Evolutionary conservation across 1,284 basidiomycete genomes (phyloP), one percentile per base, ranked within the genome.

Genomic region (Ustilago hordei): DNA sequence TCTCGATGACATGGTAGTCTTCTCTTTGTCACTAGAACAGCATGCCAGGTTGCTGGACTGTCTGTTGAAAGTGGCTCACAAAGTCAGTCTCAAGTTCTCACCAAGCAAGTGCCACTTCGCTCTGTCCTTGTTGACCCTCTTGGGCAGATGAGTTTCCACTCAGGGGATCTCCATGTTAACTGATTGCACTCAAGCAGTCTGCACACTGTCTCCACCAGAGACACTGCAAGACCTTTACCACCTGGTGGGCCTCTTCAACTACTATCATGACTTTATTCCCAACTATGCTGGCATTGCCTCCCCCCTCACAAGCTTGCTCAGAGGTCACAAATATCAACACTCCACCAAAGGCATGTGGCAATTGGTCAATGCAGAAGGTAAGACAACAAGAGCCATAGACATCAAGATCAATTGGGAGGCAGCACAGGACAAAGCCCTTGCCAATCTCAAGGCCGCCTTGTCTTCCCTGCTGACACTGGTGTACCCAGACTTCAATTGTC

Each of bases 221-320:
- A 64, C 53, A 11, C 28, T 55, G 0, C 54, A 48, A 19, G 8
- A 55, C 11, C 43, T 64, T 8, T 48, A 64, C 61, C 52, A 56
- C 28, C 19, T 43, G 12, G 8, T 64, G 3, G 54, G 61, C 19
- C 54, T 64, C 5, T 64, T 64, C 53, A 54, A 45, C 34, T 64
- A 56, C 35, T 56, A 64, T 8, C 43, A 54, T 15, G 31, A 52
- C 47, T 64, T 64, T 39, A 55, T 64, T 8, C 61, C 54, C 4
- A 32, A 54, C 28, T 55, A 55, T 28, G 54, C 53, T 17, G 19
- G 11, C 34, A 31, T 31, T 7, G 54, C 52, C 11, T 43, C 54
- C 13, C 52, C 61, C 8, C 32, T 64, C 5, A 64, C 38, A 9
- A 6, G 1, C 5, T 38, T 57, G 9, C 38, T 57, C 4, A 0